A percentile compares a stretch with the other conserved stretches of the same genome.
Conservation (phyloP, 2,329 filamentous ascomycete species). For the Nigrospora oryzae region DNA sequence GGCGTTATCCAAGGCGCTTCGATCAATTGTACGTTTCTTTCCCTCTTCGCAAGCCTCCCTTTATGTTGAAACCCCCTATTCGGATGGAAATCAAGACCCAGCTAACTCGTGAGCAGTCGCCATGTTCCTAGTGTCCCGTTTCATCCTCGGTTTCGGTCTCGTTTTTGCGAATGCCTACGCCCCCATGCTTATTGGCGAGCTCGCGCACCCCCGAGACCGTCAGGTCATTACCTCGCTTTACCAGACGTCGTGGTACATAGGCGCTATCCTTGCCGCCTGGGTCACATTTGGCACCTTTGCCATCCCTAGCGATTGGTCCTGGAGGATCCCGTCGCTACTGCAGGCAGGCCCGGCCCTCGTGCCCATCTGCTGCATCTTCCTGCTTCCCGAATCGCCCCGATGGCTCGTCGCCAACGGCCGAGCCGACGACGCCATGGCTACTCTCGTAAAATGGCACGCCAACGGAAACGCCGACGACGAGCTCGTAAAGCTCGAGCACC, state of each 20-base stretch:
- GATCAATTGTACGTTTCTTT: constrained; percentile 6
- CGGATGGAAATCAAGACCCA: neutral
- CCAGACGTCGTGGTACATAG: constrained; percentile 12
- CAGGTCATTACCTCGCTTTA: constrained; percentile 13
- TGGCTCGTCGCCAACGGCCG: constrained; percentile 24
- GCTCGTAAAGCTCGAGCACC: constrained; percentile 28
- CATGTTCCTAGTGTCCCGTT: constrained; percentile 14
- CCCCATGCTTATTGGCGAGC: constrained; percentile 16
- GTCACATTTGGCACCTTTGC: constrained; percentile 7
- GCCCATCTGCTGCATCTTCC: constrained; percentile 13
- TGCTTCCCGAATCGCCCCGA: constrained; percentile 27
- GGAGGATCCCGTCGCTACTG: constrained; percentile 35
- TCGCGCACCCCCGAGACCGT: constrained; percentile 17
- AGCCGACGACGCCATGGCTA: constrained; percentile 21
- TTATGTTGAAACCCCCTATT: neutral
- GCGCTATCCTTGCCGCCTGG: constrained; percentile 11
- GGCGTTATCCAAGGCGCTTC: constrained; percentile 17
- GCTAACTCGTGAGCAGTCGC: neutral
- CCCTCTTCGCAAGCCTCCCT: constrained; percentile 12
- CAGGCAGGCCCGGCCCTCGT: constrained; percentile 20
- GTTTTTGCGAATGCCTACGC: constrained; percentile 12
- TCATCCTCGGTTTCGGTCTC: constrained; percentile 13
- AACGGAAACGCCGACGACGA: constrained; percentile 25
- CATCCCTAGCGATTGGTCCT: constrained; percentile 14
- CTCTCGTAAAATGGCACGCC: constrained; percentile 27